Percentiles rank a stretch among this genome's conserved stretches.
Evolutionary conservation across 2,329 filamentous ascomycete genomes (phyloP).

Genomic region (Penicillium sp.): DNA sequence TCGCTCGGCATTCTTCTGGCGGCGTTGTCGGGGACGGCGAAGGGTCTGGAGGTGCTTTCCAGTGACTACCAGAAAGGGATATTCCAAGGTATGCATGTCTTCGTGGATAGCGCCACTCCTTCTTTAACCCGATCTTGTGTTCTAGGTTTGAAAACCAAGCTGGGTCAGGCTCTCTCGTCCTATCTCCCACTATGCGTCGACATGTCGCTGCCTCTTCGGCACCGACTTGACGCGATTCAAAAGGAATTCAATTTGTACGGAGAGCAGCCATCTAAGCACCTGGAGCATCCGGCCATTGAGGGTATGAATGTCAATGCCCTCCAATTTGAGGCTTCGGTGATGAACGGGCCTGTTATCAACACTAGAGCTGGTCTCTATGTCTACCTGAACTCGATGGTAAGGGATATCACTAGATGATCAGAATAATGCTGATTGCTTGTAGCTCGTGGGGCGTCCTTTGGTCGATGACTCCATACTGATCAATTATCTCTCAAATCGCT

Average conservation of each 20-base stretch:
- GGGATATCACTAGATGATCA: neutral
- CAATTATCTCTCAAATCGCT: conserved; percentile 78
- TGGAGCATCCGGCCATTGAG: conserved; percentile 45
- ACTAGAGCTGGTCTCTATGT: conserved; percentile 81
- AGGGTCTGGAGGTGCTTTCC: conserved; percentile 38
- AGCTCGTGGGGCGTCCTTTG: conserved; percentile 78
- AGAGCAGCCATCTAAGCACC: conserved; percentile 41
- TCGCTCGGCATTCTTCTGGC: conserved; percentile 43
- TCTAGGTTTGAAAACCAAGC: conserved; percentile 35
- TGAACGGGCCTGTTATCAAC: conserved; percentile 68
- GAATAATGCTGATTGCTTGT: conserved; percentile 32
- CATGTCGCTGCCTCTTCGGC: conserved; percentile 40
- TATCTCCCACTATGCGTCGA: conserved; percentile 43
- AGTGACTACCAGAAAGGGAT: conserved; percentile 19
- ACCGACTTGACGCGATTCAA: conserved; percentile 40
- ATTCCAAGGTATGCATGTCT: conserved; percentile 30
- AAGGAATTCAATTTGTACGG: conserved; percentile 44
- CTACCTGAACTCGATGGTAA: conserved; percentile 76
- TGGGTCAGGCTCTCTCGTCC: conserved; percentile 40
- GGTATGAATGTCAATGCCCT: conserved; percentile 47
- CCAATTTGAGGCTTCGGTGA: conserved; percentile 54
- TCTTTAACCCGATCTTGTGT: neutral
- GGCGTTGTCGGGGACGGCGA: conserved; percentile 37
- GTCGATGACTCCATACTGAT: conserved; percentile 78
- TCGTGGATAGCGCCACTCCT: neutral